Base-by-base conservation (phyloP, 2,329 filamentous ascomycete genomes). In the Fusarium musae region DNA sequence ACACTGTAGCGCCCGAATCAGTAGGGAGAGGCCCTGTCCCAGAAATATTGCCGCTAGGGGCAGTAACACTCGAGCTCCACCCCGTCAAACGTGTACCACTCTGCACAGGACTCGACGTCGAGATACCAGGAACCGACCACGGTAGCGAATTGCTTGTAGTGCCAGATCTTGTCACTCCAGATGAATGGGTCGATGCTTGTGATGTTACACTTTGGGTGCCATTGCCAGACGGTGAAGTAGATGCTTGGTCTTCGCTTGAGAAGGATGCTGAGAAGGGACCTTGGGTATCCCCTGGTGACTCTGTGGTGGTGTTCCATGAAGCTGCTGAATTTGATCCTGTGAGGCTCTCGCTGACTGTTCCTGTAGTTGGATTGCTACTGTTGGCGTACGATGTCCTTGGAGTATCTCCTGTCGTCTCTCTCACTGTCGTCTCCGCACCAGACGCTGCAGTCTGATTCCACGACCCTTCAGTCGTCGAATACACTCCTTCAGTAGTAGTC, bases 31-130 rank as follows among this genome's bases (percentile, higher is more conserved):
- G 58, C 4, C 53, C 61, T 8, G 70, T 59, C 11, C 52, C 43
- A 16, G 70, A 28, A 9, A 50, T 15, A 39, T 56, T 49, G 39
- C 49, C 47, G 13, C 59, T 70, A 13, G 46, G 32, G 26, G 32
- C 26, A 40, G 61, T 50, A n/a, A 69, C 26, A 30, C 71, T 74
- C 36, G 72, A 74, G 61, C 72, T 74, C 63, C 71, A 68, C 11
- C 63, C 42, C 13, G 71, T 72, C 3, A 47, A 63, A 72, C 53
- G 59, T 69, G 70, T 72, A 9, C 32, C 39, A 57, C 71, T 66
- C 30, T 39, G 39, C 21, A 21, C 54, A 54, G 44, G 42, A 53
- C 59, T 61, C 32, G 43, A 69, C 15, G 71, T 69, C n/a, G 47
- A 57, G 42, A 62, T 72, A 17, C 68, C 57, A 9, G 72, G 52